Conservation (phyloP, 768 basidiomycete species). For the Sarcomyxa edulis region DNA sequence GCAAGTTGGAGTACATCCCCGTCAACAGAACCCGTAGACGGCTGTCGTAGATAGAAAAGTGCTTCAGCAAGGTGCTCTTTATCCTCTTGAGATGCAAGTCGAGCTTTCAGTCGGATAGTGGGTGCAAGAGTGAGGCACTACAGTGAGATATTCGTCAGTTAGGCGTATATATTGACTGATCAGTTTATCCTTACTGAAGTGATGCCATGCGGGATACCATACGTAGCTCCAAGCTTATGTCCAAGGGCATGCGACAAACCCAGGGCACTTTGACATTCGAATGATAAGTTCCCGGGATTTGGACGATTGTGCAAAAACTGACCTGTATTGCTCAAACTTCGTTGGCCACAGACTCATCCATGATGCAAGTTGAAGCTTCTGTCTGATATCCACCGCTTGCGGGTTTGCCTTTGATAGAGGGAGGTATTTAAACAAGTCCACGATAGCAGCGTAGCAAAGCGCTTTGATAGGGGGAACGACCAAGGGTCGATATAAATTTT, state of each 20-base stretch:
- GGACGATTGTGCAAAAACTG: slow-evolving; percentile 4
- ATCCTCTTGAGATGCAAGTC: slow-evolving; percentile 52
- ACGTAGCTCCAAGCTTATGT: slow-evolving; percentile 67
- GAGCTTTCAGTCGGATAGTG: slow-evolving; percentile 54
- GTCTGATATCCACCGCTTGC: slow-evolving; percentile 48
- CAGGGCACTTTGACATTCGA: slow-evolving; percentile 41
- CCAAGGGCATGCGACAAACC: slow-evolving; percentile 76
- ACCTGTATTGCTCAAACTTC: slow-evolving; percentile 53
- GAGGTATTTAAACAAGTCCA: slow-evolving; percentile 71
- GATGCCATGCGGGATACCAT: slow-evolving; percentile 76
- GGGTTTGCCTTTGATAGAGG: slow-evolving; percentile 60
- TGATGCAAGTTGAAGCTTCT: slow-evolving; percentile 66
- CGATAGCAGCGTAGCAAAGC: slow-evolving; percentile 60
- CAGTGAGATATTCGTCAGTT: slow-evolving; percentile 1
- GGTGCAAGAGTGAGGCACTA: slow-evolving; percentile 72
- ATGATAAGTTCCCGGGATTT: neutral
- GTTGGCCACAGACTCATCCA: slow-evolving; percentile 81
- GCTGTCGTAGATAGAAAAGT: slow-evolving; percentile 52
- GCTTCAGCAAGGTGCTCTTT: slow-evolving; percentile 54
- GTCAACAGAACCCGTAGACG: slow-evolving; percentile 58
- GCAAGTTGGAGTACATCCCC: slow-evolving; percentile 57
- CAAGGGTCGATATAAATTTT: slow-evolving; percentile 55
- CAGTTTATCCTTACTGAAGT: slow-evolving; percentile 54
- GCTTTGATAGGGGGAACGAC: slow-evolving; percentile 56
- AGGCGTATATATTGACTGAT: neutral